Conservation (phyloP, 768 basidiomycete species). For the Russula brevipes region DNA sequence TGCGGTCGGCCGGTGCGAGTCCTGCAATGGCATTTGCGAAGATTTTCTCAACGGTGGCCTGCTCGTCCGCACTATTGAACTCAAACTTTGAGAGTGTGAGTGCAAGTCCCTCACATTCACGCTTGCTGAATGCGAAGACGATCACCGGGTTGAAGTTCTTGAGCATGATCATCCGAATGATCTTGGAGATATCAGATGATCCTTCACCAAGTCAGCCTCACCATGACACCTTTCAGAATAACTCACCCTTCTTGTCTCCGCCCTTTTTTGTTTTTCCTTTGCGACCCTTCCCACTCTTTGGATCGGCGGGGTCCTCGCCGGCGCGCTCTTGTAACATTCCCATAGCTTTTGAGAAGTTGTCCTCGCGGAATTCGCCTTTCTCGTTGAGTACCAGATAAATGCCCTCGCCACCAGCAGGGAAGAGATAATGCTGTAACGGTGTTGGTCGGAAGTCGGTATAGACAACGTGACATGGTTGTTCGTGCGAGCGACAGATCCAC, state of each 20-base stretch:
- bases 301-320: slow-evolving; percentile 91
- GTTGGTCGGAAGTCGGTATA: slow-evolving; percentile 99
- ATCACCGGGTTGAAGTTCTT: slow-evolving; percentile 99
- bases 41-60: slow-evolving; percentile 77
- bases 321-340: slow-evolving; percentile 76
- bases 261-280: slow-evolving; percentile 95
- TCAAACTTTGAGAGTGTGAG: slow-evolving; percentile 92
- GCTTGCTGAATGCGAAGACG: slow-evolving; percentile 96
- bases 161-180: slow-evolving; percentile 96
- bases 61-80: slow-evolving; percentile 90
- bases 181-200: slow-evolving; percentile 91
- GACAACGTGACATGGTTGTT: slow-evolving; percentile 98
- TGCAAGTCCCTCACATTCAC: slow-evolving; percentile 93
- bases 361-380: slow-evolving; percentile 93
- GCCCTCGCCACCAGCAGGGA: slow-evolving; percentile 93
- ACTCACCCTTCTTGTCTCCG: slow-evolving; percentile 82
- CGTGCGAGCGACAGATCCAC: slow-evolving; percentile 96
- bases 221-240: not conserved
- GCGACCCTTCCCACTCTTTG: slow-evolving; percentile 73
- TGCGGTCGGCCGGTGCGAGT: slow-evolving; percentile 78
- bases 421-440: slow-evolving; percentile 95
- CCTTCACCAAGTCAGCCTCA: slow-evolving; percentile 41
- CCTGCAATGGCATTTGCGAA: slow-evolving; percentile 94
- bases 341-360: slow-evolving; percentile 98
- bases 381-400: slow-evolving; percentile 99